These are phyloP conservation scores for Rosa hybrid DNA, from an alignment of 331 rosid genomes.

Conservation along the genomic window DNA sequence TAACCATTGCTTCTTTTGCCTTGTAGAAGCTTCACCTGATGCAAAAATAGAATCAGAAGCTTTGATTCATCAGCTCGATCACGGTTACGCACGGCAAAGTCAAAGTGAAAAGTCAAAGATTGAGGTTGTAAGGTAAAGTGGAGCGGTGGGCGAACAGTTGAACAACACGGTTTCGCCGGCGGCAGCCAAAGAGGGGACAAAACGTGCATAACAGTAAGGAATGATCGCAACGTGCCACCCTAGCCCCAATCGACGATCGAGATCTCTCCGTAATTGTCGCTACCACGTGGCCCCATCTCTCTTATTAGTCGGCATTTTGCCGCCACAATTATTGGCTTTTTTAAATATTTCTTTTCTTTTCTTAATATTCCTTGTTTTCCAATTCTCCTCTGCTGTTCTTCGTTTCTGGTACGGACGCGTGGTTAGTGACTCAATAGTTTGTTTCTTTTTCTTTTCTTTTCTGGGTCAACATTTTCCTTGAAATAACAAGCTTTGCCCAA, in stretches of 20 bases:
- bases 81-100: not conserved
- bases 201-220: not conserved
- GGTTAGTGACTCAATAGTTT: no score
- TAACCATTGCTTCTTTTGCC: not conserved
- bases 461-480: not conserved
- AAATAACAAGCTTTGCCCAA: not conserved
- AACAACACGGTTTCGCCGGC: not conserved
- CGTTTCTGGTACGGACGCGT: not conserved
- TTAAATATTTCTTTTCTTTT: not conserved
- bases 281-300: not conserved
- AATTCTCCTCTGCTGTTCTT: not conserved
- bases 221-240: not conserved
- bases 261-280: not conserved
- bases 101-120: conserved; percentile 12
- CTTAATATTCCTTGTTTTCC: not conserved
- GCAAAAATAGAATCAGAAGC: not conserved
- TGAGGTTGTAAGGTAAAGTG: not conserved
- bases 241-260: not conserved
- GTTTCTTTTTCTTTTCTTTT: not conserved
- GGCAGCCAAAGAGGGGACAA: not conserved
- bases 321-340: not conserved
- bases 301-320: not conserved
- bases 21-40: not conserved
- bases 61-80: not conserved
- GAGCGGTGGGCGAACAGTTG: not conserved